Percentiles rank a stretch among this genome's conserved stretches.
Evolutionary conservation across 1,139 yeast species (phyloP).

Genomic region (Geotrichum aggregatum): DNA sequence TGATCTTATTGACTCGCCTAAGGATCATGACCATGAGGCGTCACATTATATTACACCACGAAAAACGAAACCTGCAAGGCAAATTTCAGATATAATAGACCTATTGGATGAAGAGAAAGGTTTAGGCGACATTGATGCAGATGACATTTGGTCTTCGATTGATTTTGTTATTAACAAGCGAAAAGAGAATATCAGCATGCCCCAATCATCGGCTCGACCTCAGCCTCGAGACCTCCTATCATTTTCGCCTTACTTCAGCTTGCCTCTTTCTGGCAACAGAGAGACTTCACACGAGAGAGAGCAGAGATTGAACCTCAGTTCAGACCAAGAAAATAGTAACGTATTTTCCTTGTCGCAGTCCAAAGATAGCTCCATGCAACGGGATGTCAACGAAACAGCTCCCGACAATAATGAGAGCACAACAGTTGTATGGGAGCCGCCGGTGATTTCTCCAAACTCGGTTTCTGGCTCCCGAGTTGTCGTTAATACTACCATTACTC

Average conservation of each 20-base stretch:
- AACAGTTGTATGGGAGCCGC: slow-evolving; percentile 5
- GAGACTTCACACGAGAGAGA: no score
- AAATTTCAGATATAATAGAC: background rate
- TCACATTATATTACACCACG: background rate
- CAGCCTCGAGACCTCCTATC: background rate
- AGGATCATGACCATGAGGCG: background rate
- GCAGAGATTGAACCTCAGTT: background rate
- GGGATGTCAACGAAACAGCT: background rate
- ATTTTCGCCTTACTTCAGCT: slow-evolving; percentile 1
- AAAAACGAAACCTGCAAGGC: background rate
- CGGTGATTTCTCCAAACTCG: background rate
- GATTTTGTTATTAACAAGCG: slow-evolving; percentile 1
- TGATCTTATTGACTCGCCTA: background rate
- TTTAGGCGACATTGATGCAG: no score
- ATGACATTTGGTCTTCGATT: background rate
- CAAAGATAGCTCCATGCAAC: background rate
- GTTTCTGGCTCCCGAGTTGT: slow-evolving; percentile 1
- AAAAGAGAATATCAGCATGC: background rate
- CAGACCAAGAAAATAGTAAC: background rate
- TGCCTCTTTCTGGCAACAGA: no score
- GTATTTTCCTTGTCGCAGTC: background rate
- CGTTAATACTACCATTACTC: slow-evolving; percentile 13
- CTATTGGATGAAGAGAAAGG: background rate
- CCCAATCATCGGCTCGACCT: background rate
- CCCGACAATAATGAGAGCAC: background rate